Evolutionary conservation across 139 green algal genomes (phyloP).

Genomic region (Trebouxia sp.): DNA sequence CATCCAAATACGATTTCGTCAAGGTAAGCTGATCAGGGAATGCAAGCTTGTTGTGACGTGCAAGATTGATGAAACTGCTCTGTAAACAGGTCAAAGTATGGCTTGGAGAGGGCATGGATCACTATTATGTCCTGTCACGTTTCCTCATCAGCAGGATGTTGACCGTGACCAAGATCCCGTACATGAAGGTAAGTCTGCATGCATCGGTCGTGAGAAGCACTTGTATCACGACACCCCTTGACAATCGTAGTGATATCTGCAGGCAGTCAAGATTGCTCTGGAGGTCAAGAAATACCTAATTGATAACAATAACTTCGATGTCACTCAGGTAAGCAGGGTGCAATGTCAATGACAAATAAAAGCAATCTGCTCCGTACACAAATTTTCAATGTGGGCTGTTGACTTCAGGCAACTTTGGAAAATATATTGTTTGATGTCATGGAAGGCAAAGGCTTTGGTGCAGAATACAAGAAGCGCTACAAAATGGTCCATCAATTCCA

Average conservation of each 20-base stretch:
- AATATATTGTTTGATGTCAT: conserved; percentile 79
- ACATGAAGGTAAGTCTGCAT: conserved; percentile 65
- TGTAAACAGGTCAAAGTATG: conserved; percentile 75
- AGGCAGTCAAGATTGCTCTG: conserved; percentile 90
- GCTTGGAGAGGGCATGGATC: conserved; percentile 67
- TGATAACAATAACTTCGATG: conserved; percentile 75
- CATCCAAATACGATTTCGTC: conserved; percentile 81
- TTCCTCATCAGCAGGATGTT: conserved; percentile 91
- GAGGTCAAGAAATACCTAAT: conserved; percentile 95
- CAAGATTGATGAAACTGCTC: background rate
- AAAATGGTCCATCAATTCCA: conserved; percentile 82
- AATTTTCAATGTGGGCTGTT: background rate
- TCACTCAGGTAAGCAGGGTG: conserved; percentile 58
- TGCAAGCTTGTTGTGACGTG: background rate
- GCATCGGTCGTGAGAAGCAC: no score
- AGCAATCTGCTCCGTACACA: background rate
- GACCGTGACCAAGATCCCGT: conserved; percentile 84
- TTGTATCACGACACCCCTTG: background rate
- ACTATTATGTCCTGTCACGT: conserved; percentile 94
- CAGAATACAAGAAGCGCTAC: conserved; percentile 79
- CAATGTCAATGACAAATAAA: background rate
- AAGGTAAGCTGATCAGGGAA: conserved; percentile 52
- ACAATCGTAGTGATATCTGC: background rate
- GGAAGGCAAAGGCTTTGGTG: conserved; percentile 69
- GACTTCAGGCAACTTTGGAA: conserved; percentile 84